phyloP scores from a whole-genome alignment of 805 yeast genomes.

The Sungouiella thailandica region DNA sequence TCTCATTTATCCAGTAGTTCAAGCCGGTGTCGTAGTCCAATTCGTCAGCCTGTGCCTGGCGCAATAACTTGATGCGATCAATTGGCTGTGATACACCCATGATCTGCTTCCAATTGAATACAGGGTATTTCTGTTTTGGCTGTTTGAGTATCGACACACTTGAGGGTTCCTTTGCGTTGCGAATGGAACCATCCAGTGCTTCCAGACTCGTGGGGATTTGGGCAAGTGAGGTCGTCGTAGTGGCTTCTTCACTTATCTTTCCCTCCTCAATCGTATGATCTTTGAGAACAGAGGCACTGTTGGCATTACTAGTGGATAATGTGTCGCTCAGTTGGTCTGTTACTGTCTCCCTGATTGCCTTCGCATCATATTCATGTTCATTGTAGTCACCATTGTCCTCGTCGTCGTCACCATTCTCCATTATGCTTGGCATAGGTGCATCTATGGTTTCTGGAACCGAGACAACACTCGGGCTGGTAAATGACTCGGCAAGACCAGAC shows the following conservation, averaged over 20 bases:
- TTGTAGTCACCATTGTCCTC: slow-evolving; percentile 4
- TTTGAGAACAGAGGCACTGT: slow-evolving; percentile 10
- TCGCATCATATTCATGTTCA: not conserved
- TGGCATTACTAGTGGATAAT: not conserved
- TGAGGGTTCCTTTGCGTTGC: not conserved
- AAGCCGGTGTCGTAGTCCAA: slow-evolving; percentile 50
- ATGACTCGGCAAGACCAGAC: slow-evolving; percentile 15
- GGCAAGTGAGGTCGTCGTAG: slow-evolving; percentile 2
- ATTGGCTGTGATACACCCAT: slow-evolving; percentile 36
- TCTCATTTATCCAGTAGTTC: slow-evolving; percentile 50
- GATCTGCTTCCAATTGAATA: slow-evolving; percentile 38
- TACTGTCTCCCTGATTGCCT: not conserved
- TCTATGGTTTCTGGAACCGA: slow-evolving; percentile 41
- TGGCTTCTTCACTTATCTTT: slow-evolving; percentile 9
- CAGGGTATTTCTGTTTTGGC: slow-evolving; percentile 21
- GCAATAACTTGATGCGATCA: slow-evolving; percentile 38
- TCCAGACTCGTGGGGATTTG: not conserved
- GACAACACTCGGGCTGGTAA: slow-evolving; percentile 11
- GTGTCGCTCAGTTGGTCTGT: not conserved
- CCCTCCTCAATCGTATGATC: slow-evolving; percentile 8
- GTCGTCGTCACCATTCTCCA: slow-evolving; percentile 25
- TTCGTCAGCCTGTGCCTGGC: slow-evolving; percentile 40
- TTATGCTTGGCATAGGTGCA: slow-evolving; percentile 31
- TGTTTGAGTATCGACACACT: not conserved
- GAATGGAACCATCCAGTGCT: not conserved